Percentiles rank a stretch among this genome's conserved stretches.
phyloP scores from a whole-genome alignment of 306 rosid genomes.

The Prunus salicina region DNA sequence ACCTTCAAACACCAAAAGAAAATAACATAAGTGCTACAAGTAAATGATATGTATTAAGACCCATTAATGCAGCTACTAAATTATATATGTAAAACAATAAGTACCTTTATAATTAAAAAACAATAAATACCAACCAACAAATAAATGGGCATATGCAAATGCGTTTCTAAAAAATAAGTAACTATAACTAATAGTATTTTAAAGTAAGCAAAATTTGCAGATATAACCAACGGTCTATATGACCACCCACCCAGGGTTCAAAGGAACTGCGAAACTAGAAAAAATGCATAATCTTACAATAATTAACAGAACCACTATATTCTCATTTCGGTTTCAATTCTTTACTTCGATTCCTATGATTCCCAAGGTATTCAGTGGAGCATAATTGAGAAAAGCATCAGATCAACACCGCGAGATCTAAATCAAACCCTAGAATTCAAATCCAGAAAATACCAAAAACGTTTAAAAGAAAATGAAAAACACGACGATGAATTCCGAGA shows the following conservation, averaged over 20 bases:
- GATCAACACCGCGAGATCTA: slow-evolving; percentile 15
- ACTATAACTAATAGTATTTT: neutral
- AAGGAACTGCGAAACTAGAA: neutral
- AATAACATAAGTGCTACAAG: slow-evolving; percentile 10
- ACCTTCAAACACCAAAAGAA: slow-evolving; percentile 23
- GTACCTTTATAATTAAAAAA: too few relatives aligned
- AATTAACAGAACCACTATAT: neutral
- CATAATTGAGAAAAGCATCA: neutral
- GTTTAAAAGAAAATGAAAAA: neutral
- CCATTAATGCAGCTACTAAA: neutral
- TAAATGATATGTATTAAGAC: neutral
- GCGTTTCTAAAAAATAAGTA: neutral
- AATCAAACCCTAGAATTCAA: slow-evolving; percentile 32
- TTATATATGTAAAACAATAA: neutral
- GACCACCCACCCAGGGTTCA: neutral
- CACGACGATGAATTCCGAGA: neutral
- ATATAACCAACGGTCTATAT: neutral
- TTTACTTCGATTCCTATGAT: neutral
- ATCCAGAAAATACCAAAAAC: slow-evolving; percentile 2
- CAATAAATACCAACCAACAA: too few relatives aligned
- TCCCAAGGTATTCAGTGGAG: neutral
- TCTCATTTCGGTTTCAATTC: neutral
- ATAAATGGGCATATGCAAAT: neutral
- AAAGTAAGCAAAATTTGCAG: neutral
- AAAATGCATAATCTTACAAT: neutral